These are phyloP conservation scores for Aspergillus japonicus DNA, from an alignment of 2,329 filamentous ascomycete genomes.

Conservation along the genomic window DNA sequence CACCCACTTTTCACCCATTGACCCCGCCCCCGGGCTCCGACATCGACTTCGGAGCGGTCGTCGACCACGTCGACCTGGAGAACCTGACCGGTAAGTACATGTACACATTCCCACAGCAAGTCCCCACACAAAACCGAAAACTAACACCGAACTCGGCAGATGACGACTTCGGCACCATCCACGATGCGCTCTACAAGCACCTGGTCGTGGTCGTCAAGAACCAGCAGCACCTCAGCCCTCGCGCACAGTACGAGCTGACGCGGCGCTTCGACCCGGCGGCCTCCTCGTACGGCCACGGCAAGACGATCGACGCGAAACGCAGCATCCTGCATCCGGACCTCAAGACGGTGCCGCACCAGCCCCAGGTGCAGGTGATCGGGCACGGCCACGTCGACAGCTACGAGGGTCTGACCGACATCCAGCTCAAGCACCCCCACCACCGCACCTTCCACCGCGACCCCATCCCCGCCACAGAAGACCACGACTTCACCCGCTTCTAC, in stretches of 20 bases:
- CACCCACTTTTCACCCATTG: conserved; percentile 23
- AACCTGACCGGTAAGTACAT: conserved; percentile 56
- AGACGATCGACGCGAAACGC: conserved; percentile 66
- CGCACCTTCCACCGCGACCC: conserved; percentile 68
- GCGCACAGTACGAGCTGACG: conserved; percentile 72
- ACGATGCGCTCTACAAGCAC: conserved; percentile 64
- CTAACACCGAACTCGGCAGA: conserved; percentile 44
- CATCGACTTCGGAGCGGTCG: conserved; percentile 61
- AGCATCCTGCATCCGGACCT: conserved; percentile 73
- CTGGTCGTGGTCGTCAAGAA: conserved; percentile 71
- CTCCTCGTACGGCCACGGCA: conserved; percentile 71
- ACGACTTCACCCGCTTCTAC: conserved; percentile 63
- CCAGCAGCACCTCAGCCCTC: conserved; percentile 63
- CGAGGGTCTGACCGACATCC: conserved; percentile 68
- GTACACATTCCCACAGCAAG: neutral
- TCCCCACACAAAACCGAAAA: conserved; percentile 1
- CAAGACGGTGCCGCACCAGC: conserved; percentile 76
- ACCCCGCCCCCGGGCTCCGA: conserved; percentile 29
- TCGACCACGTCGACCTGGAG: conserved; percentile 61
- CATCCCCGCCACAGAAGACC: conserved; percentile 62
- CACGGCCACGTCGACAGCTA: conserved; percentile 69
- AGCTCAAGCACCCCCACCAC: conserved; percentile 73
- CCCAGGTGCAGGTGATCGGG: conserved; percentile 77
- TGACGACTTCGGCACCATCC: conserved; percentile 63
- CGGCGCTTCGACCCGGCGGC: conserved; percentile 68